phyloP scores from a whole-genome alignment of 1,139 yeast species.

The Debaryomycetaceae sp. region DNA sequence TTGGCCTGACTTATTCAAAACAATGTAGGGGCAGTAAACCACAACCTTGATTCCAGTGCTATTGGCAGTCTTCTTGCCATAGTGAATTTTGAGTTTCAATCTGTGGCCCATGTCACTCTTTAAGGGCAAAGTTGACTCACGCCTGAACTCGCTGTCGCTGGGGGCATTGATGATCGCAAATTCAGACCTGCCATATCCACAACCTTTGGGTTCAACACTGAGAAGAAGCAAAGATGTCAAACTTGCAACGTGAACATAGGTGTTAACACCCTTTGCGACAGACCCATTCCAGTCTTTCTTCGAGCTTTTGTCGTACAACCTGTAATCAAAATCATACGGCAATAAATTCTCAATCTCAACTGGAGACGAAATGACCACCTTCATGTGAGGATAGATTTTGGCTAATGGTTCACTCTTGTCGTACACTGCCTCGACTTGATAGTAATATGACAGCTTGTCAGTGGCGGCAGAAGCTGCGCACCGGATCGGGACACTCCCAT shows the following conservation, averaged over 20 bases:
- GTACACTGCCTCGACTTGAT: slow-evolving; percentile 69
- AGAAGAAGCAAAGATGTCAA: slow-evolving; percentile 65
- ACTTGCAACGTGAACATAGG: slow-evolving; percentile 78
- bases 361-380: slow-evolving; percentile 77
- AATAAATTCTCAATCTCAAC: slow-evolving; percentile 77
- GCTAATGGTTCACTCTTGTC: slow-evolving; percentile 66
- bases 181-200: slow-evolving; percentile 67
- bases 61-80: slow-evolving; percentile 40
- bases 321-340: slow-evolving; percentile 76
- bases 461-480: slow-evolving; percentile 45
- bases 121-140: slow-evolving; percentile 49
- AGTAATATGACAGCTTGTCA: slow-evolving; percentile 51
- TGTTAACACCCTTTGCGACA: slow-evolving; percentile 59
- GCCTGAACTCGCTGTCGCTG: slow-evolving; percentile 45
- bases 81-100: slow-evolving; percentile 61
- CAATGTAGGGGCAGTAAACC: slow-evolving; percentile 79
- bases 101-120: slow-evolving; percentile 62
- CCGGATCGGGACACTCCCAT: slow-evolving; percentile 48
- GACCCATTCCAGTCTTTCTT: slow-evolving; percentile 65
- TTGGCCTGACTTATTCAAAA: slow-evolving; percentile 76
- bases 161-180: slow-evolving; percentile 78
- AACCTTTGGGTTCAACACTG: slow-evolving; percentile 59
- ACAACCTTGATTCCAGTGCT: slow-evolving; percentile 58
- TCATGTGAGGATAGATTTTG: slow-evolving; percentile 80
- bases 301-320: slow-evolving; percentile 74